Evolutionary conservation across 148 eudicot genomes (phyloP).

Genomic region (Talinum fruticosum): DNA sequence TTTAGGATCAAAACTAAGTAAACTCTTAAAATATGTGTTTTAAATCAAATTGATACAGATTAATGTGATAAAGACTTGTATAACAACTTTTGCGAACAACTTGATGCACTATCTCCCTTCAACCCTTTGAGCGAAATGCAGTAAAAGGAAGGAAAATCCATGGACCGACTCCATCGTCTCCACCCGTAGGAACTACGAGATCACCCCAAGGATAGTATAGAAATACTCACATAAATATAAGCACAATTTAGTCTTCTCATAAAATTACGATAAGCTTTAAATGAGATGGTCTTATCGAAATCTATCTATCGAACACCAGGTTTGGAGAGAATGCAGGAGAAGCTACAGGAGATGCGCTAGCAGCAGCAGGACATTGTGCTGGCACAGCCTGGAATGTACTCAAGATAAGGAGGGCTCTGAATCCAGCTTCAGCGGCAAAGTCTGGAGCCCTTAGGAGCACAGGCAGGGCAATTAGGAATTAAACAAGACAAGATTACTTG

Average conservation of each 20-base stretch:
- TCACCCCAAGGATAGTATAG: too few species aligned
- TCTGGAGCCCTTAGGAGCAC: conserved; percentile 39
- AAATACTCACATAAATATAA: too few species aligned
- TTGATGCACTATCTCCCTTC: too few species aligned
- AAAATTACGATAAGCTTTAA: too few species aligned
- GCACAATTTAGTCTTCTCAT: too few species aligned
- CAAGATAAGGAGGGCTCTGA: conserved; percentile 74
- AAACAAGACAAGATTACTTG: neutral
- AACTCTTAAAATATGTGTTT: too few species aligned
- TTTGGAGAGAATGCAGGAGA: conserved; percentile 85
- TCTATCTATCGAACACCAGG: conserved; percentile 20
- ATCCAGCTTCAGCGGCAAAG: conserved; percentile 52
- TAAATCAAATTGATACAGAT: too few species aligned
- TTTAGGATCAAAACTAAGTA: too few species aligned
- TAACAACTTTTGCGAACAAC: too few species aligned
- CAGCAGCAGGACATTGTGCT: conserved; percentile 78
- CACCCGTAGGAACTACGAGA: too few species aligned
- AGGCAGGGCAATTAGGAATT: conserved; percentile 25
- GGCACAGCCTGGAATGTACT: conserved; percentile 85
- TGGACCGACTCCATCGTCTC: conserved; percentile 1
- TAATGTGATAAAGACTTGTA: too few species aligned
- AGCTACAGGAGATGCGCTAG: conserved; percentile 72
- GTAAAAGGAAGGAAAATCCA: neutral
- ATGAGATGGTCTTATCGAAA: neutral
- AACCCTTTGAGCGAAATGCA: too few species aligned